Percentiles rank a stretch among this genome's conserved stretches.
These are phyloP conservation scores for Arachis monticola DNA, from an alignment of 331 rosid species.

Conservation along the genomic window DNA sequence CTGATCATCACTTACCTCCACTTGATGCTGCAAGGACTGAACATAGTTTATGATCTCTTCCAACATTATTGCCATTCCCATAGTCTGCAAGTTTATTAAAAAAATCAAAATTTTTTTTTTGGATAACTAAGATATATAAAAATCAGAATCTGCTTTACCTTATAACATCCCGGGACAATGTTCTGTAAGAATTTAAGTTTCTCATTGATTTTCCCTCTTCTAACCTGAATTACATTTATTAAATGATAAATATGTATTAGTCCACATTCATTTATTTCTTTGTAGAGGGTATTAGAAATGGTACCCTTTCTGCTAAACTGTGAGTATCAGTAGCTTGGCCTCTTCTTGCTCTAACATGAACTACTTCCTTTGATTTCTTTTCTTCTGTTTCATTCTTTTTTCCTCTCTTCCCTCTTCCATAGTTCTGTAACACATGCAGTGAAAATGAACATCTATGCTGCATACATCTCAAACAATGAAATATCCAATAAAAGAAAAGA, in stretches of 20 bases:
- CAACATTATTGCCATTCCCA: conserved; percentile 94
- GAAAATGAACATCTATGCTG: background rate
- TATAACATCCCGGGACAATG: conserved; percentile 87
- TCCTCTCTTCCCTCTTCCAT: conserved; percentile 60
- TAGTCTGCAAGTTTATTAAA: conserved; percentile 63
- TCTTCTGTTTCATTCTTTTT: conserved; percentile 55
- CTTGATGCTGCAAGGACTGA: conserved; percentile 91
- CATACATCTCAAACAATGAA: background rate
- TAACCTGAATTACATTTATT: conserved; percentile 57
- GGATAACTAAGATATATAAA: background rate
- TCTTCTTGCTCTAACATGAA: conserved; percentile 91
- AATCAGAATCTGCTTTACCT: conserved; percentile 48
- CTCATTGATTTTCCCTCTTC: conserved; percentile 88
- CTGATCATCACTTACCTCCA: conserved; percentile 59
- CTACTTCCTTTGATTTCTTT: conserved; percentile 66
- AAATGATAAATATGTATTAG: conserved; percentile 26
- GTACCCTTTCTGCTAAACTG: conserved; percentile 92
- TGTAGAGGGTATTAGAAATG: conserved; percentile 1
- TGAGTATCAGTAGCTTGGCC: conserved; percentile 93
- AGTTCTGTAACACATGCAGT: conserved; percentile 48
- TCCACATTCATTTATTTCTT: conserved; percentile 14
- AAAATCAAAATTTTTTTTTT: background rate
- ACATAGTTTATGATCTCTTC: conserved; percentile 92
- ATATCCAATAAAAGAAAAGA: background rate
- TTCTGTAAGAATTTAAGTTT: conserved; percentile 74